These are phyloP conservation scores for Tieghemostelium lacteum DNA, from an alignment of 78 protist species.

Conservation along the genomic window DNA sequence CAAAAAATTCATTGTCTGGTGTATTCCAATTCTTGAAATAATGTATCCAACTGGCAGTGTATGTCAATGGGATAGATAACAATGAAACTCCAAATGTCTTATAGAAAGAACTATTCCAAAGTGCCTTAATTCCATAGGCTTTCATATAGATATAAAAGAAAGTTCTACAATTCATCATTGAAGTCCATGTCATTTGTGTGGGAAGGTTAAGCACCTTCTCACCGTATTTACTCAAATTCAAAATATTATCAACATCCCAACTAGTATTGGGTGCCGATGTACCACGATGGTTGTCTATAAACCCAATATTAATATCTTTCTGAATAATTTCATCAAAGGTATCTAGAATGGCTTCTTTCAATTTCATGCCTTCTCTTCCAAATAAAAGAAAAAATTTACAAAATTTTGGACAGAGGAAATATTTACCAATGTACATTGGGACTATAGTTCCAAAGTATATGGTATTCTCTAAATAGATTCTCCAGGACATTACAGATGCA, in stretches of 20 bases:
- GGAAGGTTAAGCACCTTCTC: constrained; percentile 37
- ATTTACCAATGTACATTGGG: constrained; percentile 12
- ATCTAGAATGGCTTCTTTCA: constrained; percentile 14
- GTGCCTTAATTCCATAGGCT: too few relatives aligned
- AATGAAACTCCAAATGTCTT: too few relatives aligned
- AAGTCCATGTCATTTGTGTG: too few relatives aligned
- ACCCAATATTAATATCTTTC: neutral
- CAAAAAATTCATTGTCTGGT: too few relatives aligned
- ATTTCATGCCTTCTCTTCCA: neutral
- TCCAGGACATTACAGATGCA: constrained; percentile 20
- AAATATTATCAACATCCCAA: constrained; percentile 40
- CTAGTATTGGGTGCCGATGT: constrained; percentile 7
- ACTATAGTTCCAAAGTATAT: constrained; percentile 9
- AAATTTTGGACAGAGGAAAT: constrained; percentile 21
- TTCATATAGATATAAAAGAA: constrained; percentile 3
- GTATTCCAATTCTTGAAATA: too few relatives aligned
- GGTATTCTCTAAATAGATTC: constrained; percentile 1
- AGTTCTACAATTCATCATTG: constrained; percentile 11
- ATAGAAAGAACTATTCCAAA: too few relatives aligned
- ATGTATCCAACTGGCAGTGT: too few relatives aligned
- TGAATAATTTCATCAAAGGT: neutral
- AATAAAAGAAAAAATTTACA: neutral
- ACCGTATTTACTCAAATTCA: neutral
- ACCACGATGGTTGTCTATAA: neutral
- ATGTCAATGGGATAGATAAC: too few relatives aligned